Conservation (phyloP, 2,329 filamentous ascomycete species). For the Pseudogymnoascus sp. region DNA sequence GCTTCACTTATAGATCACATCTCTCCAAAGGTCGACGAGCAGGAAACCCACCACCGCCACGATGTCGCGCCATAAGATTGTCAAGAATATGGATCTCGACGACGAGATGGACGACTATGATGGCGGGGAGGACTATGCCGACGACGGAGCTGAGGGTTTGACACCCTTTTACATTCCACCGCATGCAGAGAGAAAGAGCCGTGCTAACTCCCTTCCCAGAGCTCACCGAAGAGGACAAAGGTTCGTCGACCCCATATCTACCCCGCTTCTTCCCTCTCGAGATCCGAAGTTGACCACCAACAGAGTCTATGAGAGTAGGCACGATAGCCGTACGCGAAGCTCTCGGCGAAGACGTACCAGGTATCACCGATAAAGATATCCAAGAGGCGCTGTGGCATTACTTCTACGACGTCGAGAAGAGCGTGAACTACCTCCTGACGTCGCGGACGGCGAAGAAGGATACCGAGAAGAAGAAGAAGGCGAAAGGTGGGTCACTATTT, state of each 20-base stretch:
- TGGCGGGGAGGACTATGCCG: constrained; percentile 37
- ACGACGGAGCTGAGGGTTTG: constrained; percentile 33
- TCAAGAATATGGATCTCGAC: constrained; percentile 33
- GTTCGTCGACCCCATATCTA: constrained; percentile 14
- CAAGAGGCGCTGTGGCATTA: constrained; percentile 92
- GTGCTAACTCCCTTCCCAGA: constrained; percentile 17
- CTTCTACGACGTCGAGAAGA: constrained; percentile 86
- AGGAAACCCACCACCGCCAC: constrained; percentile 9
- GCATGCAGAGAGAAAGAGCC: constrained; percentile 14
- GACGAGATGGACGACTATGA: constrained; percentile 47
- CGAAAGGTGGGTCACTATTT: constrained; percentile 27
- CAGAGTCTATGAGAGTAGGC: constrained; percentile 54
- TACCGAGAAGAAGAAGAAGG: constrained; percentile 31
- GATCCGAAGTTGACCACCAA: constrained; percentile 12
- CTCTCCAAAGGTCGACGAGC: background rate
- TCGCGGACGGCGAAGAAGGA: constrained; percentile 29
- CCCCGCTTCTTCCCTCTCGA: background rate
- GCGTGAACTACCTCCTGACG: constrained; percentile 70
- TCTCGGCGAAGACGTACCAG: constrained; percentile 48
- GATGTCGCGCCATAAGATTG: constrained; percentile 34
- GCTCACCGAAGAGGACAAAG: constrained; percentile 30
- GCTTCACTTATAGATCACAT: background rate
- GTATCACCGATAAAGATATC: constrained; percentile 62
- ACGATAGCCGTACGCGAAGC: constrained; percentile 58
- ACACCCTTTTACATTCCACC: background rate